Base-by-base conservation (phyloP, 2,329 filamentous ascomycete genomes). In the Calonectria pseudoreteaudii region DNA sequence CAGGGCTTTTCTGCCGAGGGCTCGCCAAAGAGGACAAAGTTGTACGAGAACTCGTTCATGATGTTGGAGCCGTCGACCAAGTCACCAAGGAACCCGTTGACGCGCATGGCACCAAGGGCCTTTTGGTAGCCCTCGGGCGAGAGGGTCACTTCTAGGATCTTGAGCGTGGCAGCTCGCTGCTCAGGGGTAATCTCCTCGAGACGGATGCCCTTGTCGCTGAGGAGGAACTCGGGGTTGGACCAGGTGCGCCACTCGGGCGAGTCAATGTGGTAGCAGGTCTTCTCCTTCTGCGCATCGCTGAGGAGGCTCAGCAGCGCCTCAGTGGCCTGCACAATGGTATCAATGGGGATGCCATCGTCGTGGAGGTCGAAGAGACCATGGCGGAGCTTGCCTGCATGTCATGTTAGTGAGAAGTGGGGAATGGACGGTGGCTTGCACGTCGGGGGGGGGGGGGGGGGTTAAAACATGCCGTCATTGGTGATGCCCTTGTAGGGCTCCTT, bases 31-130 rank as follows among this genome's bases (percentile, higher is more conserved):
- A 95, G 85, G 44, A 91, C 90, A 73, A 95, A 93, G 84, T 95
- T 95, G 87, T 95, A 95, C 1, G 92, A 94, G 84, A 90, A 91
- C 81, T 94, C 90, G 84, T 95, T 95, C 89, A 94, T 91, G 67
- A 95, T 89, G 8, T 85, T 82, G 0, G 90, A 88, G 0, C 91
- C 88, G 41, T 90, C 80, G 65, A 94, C 91, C 0, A 95, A 87
- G 73, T 94, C 89, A 56, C 93, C 94, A 0, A 95, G 88, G 84
- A 95, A 95, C 70, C 92, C 91, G 83, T 95, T 95, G 81, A 94
- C 91, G 71, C 91, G 91, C 93, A 94, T 95, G 0, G 93, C 93
- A 0, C 86, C 87, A 2, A 93, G 71, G 11, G 93, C 93, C 79
- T 95, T 95, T 23, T 88, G 83, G 83, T 94, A 95, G 18, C 94